Percentiles rank a stretch among this genome's conserved stretches.
phyloP scores from a whole-genome alignment of 225 moss, liverwort and hornwort genomes.

The Marchantia polymorpha region DNA sequence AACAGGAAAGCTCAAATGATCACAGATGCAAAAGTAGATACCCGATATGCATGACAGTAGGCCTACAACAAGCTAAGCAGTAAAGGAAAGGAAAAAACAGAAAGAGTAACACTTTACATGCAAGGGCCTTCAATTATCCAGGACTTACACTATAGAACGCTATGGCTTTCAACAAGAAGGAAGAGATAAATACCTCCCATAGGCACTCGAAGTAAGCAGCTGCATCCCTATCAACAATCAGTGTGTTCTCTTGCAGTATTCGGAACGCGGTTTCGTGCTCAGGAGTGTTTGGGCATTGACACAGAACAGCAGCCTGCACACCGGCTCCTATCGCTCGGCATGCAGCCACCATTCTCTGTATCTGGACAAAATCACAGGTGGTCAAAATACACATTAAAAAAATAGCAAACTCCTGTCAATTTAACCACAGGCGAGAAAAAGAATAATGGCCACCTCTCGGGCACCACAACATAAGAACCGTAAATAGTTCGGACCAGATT shows the following conservation, averaged over 20 bases:
- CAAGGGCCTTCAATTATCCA: neutral
- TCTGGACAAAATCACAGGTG: slow-evolving; percentile 28
- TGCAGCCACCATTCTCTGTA: slow-evolving; percentile 85
- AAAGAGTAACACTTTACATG: neutral
- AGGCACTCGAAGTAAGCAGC: slow-evolving; percentile 92
- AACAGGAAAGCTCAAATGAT: neutral
- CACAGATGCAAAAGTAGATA: neutral
- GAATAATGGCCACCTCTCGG: neutral
- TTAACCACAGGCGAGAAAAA: neutral
- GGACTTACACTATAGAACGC: neutral
- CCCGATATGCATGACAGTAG: neutral
- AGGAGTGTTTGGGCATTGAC: slow-evolving; percentile 80
- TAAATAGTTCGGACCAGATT: too few species aligned
- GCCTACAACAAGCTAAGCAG: neutral
- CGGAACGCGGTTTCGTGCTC: slow-evolving; percentile 81
- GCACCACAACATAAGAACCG: neutral
- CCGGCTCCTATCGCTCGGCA: slow-evolving; percentile 81
- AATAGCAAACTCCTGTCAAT: neutral
- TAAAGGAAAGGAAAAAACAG: neutral
- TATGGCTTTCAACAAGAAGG: neutral
- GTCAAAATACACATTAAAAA: neutral
- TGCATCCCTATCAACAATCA: slow-evolving; percentile 87
- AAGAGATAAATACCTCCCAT: slow-evolving; percentile 63
- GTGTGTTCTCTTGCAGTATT: slow-evolving; percentile 77
- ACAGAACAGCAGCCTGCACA: slow-evolving; percentile 89